Percentiles rank a stretch among this genome's conserved stretches.
phyloP scores from a whole-genome alignment of 306 rosid species.

The Betula pendula region DNA sequence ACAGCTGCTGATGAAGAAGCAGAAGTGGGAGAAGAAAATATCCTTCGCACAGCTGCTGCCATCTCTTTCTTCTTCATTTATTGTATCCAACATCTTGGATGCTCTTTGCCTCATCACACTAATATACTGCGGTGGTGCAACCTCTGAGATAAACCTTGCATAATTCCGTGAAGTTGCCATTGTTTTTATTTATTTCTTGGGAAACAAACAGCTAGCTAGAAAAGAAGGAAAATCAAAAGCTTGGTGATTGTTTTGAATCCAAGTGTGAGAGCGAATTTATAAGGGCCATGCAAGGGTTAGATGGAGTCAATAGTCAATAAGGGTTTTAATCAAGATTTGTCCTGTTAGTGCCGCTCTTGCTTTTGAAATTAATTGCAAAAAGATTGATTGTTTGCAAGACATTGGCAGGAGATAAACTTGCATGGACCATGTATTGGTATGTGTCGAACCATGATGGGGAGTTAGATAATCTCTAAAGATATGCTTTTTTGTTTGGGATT shows the following conservation, averaged over 20 bases:
- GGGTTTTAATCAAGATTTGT: slow-evolving; percentile 35
- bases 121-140: slow-evolving; percentile 89
- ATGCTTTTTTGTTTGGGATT: background rate
- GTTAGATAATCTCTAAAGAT: background rate
- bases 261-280: slow-evolving; percentile 40
- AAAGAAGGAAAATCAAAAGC: background rate
- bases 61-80: slow-evolving; percentile 82
- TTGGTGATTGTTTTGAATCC: background rate
- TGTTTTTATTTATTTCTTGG: background rate
- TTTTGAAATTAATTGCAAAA: slow-evolving; percentile 44
- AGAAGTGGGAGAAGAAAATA: slow-evolving; percentile 6
- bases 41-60: slow-evolving; percentile 2
- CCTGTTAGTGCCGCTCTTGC: slow-evolving; percentile 59
- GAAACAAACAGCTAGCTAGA: background rate
- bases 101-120: slow-evolving; percentile 79
- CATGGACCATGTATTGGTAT: slow-evolving; percentile 30
- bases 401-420: slow-evolving; percentile 16
- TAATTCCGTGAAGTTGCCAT: slow-evolving; percentile 72
- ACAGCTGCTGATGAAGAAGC: slow-evolving; percentile 13
- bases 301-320: slow-evolving; percentile 31
- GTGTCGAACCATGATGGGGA: background rate
- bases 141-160: slow-evolving; percentile 82
- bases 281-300: slow-evolving; percentile 28
- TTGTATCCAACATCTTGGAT: slow-evolving; percentile 83
- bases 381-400: background rate